These are phyloP conservation scores for Gnetum montanum DNA, from an alignment of 75 land plant species.

Conservation along the genomic window DNA sequence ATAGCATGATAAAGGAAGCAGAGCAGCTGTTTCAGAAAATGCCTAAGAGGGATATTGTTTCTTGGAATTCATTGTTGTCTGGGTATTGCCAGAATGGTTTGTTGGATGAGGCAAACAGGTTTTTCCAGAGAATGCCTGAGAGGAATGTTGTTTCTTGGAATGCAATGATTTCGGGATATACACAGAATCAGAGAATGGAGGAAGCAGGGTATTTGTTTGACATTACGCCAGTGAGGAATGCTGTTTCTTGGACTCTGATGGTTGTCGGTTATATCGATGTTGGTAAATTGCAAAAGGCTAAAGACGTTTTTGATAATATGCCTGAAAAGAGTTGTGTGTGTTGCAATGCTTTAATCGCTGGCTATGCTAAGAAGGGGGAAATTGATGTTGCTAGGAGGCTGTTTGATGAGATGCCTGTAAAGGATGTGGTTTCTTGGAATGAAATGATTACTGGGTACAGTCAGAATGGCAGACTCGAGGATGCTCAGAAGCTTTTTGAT, in stretches of 20 bases:
- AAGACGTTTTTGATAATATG: slow-evolving; percentile 38
- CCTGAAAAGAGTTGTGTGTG: slow-evolving; percentile 29
- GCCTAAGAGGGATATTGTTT: slow-evolving; percentile 4
- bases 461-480: slow-evolving; percentile 14
- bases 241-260: slow-evolving; percentile 49
- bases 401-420: slow-evolving; percentile 42
- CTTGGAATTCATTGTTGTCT: slow-evolving; percentile 8
- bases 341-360: slow-evolving; percentile 58
- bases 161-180: slow-evolving; percentile 34
- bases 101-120: not conserved
- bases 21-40: slow-evolving; percentile 5
- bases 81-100: not conserved
- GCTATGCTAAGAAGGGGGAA: slow-evolving; percentile 43
- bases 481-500: slow-evolving; percentile 15
- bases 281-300: slow-evolving; percentile 22
- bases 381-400: slow-evolving; percentile 33
- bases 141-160: slow-evolving; percentile 11
- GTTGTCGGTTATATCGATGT: slow-evolving; percentile 25
- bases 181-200: slow-evolving; percentile 18
- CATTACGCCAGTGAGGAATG: not conserved
- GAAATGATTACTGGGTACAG: slow-evolving; percentile 15
- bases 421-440: slow-evolving; percentile 21
- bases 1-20: not conserved
- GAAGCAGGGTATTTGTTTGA: slow-evolving; percentile 24
- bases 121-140: not conserved